Conservation (phyloP, 305 asterid species). For the Solanum hybrid region DNA sequence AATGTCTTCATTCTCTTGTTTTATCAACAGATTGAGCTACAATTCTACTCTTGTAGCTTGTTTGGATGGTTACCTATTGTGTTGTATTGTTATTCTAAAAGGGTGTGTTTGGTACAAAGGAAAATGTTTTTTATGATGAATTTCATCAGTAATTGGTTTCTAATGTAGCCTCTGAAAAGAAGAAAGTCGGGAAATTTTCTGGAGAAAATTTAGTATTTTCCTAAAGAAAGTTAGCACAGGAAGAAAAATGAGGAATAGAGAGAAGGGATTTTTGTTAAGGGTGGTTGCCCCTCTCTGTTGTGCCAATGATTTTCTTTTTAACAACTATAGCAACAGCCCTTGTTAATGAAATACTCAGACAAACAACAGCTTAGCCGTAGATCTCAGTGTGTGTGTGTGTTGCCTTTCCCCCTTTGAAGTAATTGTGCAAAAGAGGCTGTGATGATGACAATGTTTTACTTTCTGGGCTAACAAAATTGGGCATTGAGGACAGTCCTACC, state of each 20-base stretch:
- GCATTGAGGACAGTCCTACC: background rate
- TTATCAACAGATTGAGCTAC: constrained; percentile 13
- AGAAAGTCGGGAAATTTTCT: background rate
- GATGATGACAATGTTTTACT: constrained; percentile 8
- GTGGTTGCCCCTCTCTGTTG: constrained; percentile 25
- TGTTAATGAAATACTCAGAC: background rate
- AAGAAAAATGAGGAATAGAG: background rate
- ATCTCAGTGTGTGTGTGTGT: background rate
- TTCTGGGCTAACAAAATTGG: background rate
- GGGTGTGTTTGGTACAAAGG: background rate
- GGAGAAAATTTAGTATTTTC: background rate
- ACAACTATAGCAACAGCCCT: constrained; percentile 4
- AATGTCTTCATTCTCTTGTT: background rate
- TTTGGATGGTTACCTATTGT: background rate
- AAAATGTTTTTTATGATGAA: background rate
- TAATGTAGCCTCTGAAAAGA: background rate
- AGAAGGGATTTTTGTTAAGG: background rate
- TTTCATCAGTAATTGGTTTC: background rate
- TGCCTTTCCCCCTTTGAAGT: background rate
- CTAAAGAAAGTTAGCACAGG: background rate
- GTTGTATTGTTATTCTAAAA: background rate
- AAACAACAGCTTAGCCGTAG: background rate
- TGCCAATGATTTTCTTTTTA: constrained; percentile 9
- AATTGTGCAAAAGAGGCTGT: constrained; percentile 14
- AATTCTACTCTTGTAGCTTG: background rate